Evolutionary conservation across 2,329 filamentous ascomycete species (phyloP), one percentile per base, ranked within the genome.

Genomic region (Fusarium lyarnte): DNA sequence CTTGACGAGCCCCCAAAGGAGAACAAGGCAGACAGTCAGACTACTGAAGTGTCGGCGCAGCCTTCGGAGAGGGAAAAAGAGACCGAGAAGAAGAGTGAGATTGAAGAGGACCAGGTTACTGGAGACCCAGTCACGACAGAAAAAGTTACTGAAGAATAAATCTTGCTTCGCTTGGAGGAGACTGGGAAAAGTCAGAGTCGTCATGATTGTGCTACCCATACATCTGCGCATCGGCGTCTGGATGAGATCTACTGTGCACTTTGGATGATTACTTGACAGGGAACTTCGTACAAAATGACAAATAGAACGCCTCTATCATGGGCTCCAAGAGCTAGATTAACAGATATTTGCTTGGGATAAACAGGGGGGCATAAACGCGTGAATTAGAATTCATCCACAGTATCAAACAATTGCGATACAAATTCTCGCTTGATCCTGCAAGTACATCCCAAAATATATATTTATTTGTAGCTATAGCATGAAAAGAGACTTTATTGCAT

Each of bases 1-100:
- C 77, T 90, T 11, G 89, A 90, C 60, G 85, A 84, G 41, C 59
- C 75, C 14, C 41, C 57, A 10, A 60, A 51, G 31, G 67, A 72
- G 58, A 63, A 66, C 27, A 63, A 61, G 31, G 25, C 23, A 19
- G 43, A 38, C 12, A 38, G 60, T 16, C 45, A 58, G 53, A 33
- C n/a, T 12, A 35, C 33, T 17, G 46, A 51, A 5, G 41, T 35
- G 35, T 45, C 58, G 27, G 45, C 35, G 33, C 51, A 55, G 35
- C 19, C 58, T 38, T 29, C 60, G 41, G 66, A 66, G 21, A 51
- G 49, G 43, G 54, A 25, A 16, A 46, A 42, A 46, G 53, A 65
- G 52, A 54, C 38, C 8, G 57, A 69, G 31, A 70, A 66, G 53
- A 41, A 35, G 25, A 35, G 19, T 10, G 57, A 74, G 29, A 43